Evolutionary conservation across 225 moss, liverwort and hornwort species (phyloP), one percentile per base, ranked within the genome.

Genomic region (Thuidium tamariscinum): DNA sequence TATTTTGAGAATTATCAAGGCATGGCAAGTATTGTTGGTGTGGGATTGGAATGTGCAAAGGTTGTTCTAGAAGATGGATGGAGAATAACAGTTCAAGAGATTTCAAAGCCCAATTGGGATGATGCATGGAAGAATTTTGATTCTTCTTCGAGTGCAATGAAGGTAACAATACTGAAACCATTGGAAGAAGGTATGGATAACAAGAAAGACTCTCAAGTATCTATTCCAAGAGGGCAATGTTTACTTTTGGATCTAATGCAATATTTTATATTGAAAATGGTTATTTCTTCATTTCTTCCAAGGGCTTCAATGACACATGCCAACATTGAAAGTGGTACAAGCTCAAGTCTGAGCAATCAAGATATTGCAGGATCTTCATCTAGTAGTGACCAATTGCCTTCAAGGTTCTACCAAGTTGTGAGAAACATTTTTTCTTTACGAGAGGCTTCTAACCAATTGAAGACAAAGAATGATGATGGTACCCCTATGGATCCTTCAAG

Each of bases 401-500:
- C 44, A 71, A 0, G 0, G 0, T 2, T 71, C 71, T 0, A 27
- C 16, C 42, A 71, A 71, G 5, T 10, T 44, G 0, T 71, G 9
- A 44, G 3, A 71, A 70, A 2, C 27, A 27, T 71, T 1, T 71
- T 71, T 44, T 0, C 1, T 71, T 71, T 9, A 27, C 27, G 5
- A 71, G 16, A 44, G 0, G 71, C 15, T 41, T 22, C 0, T 2
- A 23, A 42, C 16, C 44, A 27, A 16, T 0, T 44, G 2, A 44
- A 44, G 71, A 44, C 44, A 71, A 44, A 2, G 16, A 71, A 71
- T 71, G 44, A 0, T 44, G 10, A 44, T 71, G 71, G 5, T 27
- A 0, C 5, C 1, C 9, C 27, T 44, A 3, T 8, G 2, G 27
- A 44, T 16, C 0, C 44, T 1, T 26, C 0, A 3, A 3, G 10